Percentiles rank a stretch among this genome's conserved stretches.
Conservation (phyloP, 257 asterid species). For the Solanum rostratum region DNA sequence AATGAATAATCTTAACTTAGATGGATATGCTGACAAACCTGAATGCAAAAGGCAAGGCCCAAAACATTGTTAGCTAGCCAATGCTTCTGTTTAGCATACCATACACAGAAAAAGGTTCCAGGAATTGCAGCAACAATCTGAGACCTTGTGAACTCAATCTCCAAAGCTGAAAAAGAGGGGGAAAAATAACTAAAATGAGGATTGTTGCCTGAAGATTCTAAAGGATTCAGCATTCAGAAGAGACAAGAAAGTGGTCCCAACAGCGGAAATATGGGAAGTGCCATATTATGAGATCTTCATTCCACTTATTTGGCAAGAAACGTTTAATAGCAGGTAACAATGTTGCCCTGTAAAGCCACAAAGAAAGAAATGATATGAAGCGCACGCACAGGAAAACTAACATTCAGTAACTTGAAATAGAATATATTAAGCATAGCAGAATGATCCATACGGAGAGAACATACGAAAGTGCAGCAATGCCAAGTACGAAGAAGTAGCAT, state of each 20-base stretch:
- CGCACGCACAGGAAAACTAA: neutral
- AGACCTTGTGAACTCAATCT: constrained; percentile 81
- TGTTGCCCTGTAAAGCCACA: constrained; percentile 63
- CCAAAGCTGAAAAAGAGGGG: constrained; percentile 58
- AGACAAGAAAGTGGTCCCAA: constrained; percentile 9
- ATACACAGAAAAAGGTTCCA: constrained; percentile 87
- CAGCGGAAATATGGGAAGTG: constrained; percentile 64
- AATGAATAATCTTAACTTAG: neutral
- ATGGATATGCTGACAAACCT: constrained; percentile 30
- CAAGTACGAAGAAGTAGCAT: constrained; percentile 87
- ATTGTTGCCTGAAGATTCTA: neutral
- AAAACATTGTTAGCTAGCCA: constrained; percentile 94
- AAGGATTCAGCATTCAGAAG: neutral
- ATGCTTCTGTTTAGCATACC: constrained; percentile 96
- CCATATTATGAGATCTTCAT: constrained; percentile 61
- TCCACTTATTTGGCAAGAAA: constrained; percentile 76
- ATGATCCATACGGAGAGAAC: constrained; percentile 28
- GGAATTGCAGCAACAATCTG: constrained; percentile 82
- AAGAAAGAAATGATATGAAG: neutral
- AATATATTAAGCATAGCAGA: constrained; percentile 6
- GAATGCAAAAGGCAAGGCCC: constrained; percentile 97
- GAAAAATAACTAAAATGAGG: neutral
- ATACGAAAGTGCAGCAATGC: constrained; percentile 90
- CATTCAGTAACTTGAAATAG: neutral
- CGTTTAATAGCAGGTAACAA: constrained; percentile 63